Conservation (phyloP, 331 rosid genomes). For the Prunus yedoensis region DNA sequence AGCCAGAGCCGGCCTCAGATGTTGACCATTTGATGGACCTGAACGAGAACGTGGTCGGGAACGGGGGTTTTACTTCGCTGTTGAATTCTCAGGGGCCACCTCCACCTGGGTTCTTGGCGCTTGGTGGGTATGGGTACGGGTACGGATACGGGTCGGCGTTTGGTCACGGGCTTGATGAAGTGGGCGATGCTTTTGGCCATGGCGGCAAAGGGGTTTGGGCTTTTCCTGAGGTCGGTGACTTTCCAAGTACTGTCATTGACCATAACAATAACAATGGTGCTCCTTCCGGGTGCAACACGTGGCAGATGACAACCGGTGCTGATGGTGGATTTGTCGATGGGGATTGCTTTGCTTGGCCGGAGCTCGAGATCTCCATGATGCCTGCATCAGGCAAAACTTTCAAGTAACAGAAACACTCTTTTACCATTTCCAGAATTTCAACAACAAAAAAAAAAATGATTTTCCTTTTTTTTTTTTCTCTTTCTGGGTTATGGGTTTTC, state of each 20-base stretch:
- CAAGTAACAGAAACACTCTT: conserved; percentile 16
- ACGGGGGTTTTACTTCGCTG: conserved; percentile 28
- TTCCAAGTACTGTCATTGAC: neutral
- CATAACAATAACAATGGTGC: neutral
- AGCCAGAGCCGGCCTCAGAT: neutral
- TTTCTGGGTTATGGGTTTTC: conserved; percentile 4
- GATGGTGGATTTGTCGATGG: conserved; percentile 31
- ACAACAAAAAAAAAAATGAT: neutral
- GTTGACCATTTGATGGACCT: conserved; percentile 2
- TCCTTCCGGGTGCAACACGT: conserved; percentile 36
- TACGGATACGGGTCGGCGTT: conserved; percentile 40
- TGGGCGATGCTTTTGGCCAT: conserved; percentile 18
- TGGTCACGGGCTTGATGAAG: conserved; percentile 21
- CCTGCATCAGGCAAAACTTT: conserved; percentile 21
- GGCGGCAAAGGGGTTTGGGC: conserved; percentile 33
- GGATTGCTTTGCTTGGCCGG: conserved; percentile 46
- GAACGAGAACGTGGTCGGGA: neutral
- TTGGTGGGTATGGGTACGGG: conserved; percentile 48
- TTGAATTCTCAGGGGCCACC: conserved; percentile 24
- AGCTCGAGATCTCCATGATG: conserved; percentile 35
- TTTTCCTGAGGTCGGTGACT: conserved; percentile 41
- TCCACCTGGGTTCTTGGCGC: conserved; percentile 27
- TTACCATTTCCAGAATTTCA: neutral
- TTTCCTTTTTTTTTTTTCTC: neutral
- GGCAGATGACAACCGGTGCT: conserved; percentile 44